Evolutionary conservation across 2,329 filamentous ascomycete genomes (phyloP).

Genomic region (Cordyceps cateniannulata): DNA sequence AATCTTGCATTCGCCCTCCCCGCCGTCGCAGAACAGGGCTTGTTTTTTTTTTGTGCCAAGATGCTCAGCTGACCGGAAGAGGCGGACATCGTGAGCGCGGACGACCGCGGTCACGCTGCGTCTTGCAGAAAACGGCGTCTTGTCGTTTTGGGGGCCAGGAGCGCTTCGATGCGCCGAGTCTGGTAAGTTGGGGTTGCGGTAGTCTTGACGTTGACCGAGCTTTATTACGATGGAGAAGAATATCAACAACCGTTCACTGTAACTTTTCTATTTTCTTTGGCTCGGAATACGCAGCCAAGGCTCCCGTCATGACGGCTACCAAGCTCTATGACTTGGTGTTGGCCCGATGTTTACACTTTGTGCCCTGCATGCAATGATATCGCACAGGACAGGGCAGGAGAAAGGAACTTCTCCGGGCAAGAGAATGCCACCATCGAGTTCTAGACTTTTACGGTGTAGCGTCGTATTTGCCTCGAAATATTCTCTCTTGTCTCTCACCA

Average conservation of each 20-base stretch:
- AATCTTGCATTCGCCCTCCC: neutral
- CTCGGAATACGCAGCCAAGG: neutral
- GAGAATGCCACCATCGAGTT: neutral
- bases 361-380: neutral
- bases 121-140: neutral
- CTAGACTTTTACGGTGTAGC: neutral
- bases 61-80: neutral
- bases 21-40: neutral
- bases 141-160: neutral
- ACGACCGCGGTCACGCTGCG: neutral
- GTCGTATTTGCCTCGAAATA: neutral
- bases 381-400: neutral
- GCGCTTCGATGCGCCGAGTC: neutral
- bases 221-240: neutral
- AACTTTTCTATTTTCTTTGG: neutral
- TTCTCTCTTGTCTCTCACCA: no score
- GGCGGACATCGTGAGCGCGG: neutral
- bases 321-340: no score
- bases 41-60: neutral
- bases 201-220: neutral
- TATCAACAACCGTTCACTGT: neutral
- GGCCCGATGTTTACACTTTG: neutral
- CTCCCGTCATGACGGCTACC: no score
- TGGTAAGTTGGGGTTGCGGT: no score
- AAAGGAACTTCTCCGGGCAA: neutral